Conservation (phyloP, 768 basidiomycete genomes). For the Phanerodontia chrysosporium region DNA sequence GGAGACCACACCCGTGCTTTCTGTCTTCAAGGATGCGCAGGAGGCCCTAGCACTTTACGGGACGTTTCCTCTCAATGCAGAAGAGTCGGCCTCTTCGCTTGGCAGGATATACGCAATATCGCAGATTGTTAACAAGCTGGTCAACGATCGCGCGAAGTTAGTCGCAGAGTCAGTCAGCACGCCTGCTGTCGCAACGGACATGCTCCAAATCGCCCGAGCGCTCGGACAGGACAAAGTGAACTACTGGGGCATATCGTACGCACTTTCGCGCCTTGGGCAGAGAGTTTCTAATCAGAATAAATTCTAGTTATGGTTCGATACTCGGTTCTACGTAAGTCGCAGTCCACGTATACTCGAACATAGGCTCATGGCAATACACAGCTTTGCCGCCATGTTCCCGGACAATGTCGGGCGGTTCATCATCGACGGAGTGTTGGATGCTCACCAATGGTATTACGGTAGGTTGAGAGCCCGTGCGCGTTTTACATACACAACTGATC, state of each 20-base stretch:
- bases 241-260: background rate
- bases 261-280: too few relatives aligned
- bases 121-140: background rate
- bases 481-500: background rate
- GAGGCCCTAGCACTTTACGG: background rate
- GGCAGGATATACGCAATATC: background rate
- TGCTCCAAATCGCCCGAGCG: constrained; percentile 17
- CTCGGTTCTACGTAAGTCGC: constrained; percentile 14
- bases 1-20: background rate
- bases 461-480: constrained; percentile 3
- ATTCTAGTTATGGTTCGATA: constrained; percentile 17
- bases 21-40: background rate
- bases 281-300: too few relatives aligned
- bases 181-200: constrained; percentile 13
- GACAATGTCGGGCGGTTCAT: constrained; percentile 28
- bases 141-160: background rate
- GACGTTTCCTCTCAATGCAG: background rate
- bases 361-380: background rate
- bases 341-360: background rate
- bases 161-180: constrained; percentile 11
- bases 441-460: constrained; percentile 17
- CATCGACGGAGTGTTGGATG: constrained; percentile 24
- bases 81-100: background rate
- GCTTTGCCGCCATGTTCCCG: constrained; percentile 29
- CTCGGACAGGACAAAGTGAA: constrained; percentile 12